These are phyloP conservation scores for Capsicum pubescens DNA, from an alignment of 257 asterid species.

Conservation along the genomic window DNA sequence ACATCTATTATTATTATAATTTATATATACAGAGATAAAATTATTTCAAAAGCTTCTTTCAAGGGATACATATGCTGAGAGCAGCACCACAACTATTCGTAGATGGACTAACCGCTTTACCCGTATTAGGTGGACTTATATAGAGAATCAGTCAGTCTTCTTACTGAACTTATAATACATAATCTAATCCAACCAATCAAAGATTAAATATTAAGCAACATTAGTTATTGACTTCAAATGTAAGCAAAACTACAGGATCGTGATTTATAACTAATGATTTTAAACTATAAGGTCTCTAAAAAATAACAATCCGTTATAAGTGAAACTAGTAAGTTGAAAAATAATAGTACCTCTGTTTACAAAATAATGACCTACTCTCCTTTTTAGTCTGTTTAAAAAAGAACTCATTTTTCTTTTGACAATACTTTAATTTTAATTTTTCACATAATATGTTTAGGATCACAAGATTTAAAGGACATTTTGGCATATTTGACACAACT, in stretches of 20 bases:
- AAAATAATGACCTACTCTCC: no score
- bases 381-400: no score
- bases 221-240: neutral
- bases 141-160: neutral
- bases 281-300: neutral
- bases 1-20: neutral
- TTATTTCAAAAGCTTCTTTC: neutral
- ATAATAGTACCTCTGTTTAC: no score
- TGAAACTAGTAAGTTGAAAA: no score
- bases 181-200: neutral
- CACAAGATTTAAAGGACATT: no score
- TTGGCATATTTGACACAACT: no score
- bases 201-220: constrained; percentile 6
- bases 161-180: neutral
- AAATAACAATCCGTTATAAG: no score
- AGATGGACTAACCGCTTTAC: constrained; percentile 7
- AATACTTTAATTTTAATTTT: no score
- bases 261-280: neutral
- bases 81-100: neutral
- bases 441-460: no score
- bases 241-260: neutral
- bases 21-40: neutral
- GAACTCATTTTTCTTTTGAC: no score
- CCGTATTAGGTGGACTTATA: constrained; percentile 32
- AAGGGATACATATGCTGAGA: neutral